Evolutionary conservation across 805 yeast genomes (phyloP).

Genomic region (Candida michaelii): DNA sequence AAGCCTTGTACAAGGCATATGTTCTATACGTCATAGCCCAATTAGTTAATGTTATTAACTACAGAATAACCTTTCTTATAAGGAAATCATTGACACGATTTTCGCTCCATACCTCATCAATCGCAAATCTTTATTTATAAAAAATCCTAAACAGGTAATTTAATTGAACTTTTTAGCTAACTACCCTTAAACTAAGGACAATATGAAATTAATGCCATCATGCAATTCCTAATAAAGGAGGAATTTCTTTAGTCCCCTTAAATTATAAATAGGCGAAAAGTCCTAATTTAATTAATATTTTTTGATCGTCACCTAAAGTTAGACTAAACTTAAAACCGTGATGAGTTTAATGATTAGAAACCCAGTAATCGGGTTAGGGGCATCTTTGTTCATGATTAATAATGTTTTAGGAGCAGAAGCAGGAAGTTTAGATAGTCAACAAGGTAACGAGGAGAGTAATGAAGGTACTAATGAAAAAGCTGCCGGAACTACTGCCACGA

Average conservation of each 20-base stretch:
- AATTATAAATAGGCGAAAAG: slow-evolving; percentile 2
- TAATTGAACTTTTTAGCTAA: not conserved
- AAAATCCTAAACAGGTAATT: slow-evolving; percentile 3
- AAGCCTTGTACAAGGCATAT: too few relatives aligned
- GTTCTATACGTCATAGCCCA: too few relatives aligned
- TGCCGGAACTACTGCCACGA: slow-evolving; percentile 3
- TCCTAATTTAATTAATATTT: not conserved
- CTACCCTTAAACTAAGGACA: not conserved
- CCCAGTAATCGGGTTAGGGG: not conserved
- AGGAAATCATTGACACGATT: too few relatives aligned
- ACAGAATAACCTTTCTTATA: too few relatives aligned
- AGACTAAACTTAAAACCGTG: too few relatives aligned
- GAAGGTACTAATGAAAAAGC: slow-evolving; percentile 6
- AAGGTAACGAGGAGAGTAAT: slow-evolving; percentile 4
- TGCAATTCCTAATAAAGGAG: not conserved
- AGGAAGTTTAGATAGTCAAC: slow-evolving; percentile 15
- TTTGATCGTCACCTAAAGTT: not conserved
- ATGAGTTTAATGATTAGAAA: slow-evolving; percentile 8
- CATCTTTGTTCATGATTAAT: not conserved
- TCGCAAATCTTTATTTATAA: slow-evolving; percentile 1
- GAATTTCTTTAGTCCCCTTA: not conserved
- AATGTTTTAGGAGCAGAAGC: slow-evolving; percentile 7
- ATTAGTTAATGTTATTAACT: too few relatives aligned
- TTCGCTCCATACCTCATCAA: too few relatives aligned
- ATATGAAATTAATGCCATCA: not conserved